A percentile compares a stretch with the other conserved stretches of the same genome.
Evolutionary conservation across 2,329 filamentous ascomycete genomes (phyloP).

Genomic region (Apiospora malaysiana): DNA sequence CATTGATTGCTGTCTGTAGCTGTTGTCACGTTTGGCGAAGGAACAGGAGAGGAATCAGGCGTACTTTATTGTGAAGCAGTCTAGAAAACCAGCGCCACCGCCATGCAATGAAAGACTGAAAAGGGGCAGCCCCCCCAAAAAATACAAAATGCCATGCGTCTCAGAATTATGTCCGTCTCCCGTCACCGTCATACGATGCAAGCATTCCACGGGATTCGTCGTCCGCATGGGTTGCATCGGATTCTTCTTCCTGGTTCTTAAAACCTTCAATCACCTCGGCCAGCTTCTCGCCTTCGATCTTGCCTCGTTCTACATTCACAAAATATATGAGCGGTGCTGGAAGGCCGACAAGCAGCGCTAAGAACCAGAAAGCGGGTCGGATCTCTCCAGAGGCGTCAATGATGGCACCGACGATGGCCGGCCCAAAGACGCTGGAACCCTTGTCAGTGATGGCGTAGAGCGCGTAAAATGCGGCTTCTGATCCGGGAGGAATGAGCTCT

Average conservation of each 20-base stretch:
- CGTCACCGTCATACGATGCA: conserved; percentile 39
- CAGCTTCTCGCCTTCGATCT: conserved; percentile 69
- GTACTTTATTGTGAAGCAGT: neutral
- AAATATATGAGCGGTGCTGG: conserved; percentile 85
- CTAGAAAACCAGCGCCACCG: neutral
- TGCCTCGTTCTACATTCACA: conserved; percentile 83
- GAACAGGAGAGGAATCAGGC: neutral
- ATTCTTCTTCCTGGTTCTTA: conserved; percentile 38
- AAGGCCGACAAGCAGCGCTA: conserved; percentile 82
- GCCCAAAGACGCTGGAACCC: conserved; percentile 90
- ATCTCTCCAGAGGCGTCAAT: conserved; percentile 85
- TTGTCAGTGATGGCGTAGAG: conserved; percentile 98
- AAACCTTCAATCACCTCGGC: conserved; percentile 65
- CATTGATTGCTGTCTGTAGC: neutral
- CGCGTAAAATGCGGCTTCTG: conserved; percentile 94
- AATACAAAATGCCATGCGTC: neutral
- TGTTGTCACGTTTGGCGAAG: neutral
- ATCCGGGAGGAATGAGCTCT: conserved; percentile 91
- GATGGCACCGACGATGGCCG: conserved; percentile 90
- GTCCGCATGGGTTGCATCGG: conserved; percentile 29
- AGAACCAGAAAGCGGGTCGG: conserved; percentile 88
- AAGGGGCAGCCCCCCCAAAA: neutral
- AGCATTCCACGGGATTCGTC: conserved; percentile 44
- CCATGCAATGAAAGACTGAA: neutral
- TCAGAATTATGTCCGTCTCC: neutral